Base-by-base conservation (phyloP, 2,329 filamentous ascomycete genomes). In the Fusarium secorum region DNA sequence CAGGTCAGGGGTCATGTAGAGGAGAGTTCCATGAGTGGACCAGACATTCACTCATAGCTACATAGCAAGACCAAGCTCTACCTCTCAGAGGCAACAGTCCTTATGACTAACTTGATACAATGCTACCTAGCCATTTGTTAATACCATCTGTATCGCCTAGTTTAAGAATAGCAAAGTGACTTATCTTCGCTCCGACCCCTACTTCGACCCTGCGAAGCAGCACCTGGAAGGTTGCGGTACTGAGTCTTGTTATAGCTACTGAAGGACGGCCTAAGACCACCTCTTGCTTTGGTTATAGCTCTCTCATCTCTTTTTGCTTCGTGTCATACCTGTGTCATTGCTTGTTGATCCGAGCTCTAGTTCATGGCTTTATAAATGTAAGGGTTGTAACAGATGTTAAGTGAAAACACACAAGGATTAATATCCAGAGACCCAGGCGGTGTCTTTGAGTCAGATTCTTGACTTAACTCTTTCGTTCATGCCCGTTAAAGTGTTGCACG, bases 201-300 rank as follows among this genome's bases (percentile, higher is more conserved):
- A 3, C 46, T 24, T 24, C n/a, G 2, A 35, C 17, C 32, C 18
- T 51, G 15, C 0, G 48, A 26, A 35, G 30, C n/a, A 26, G 32
- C 9, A 51, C 32, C 22, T 35, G 13, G 11, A 51, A 51, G 11
- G 7, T 26, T 4, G 48, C 7, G 32, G 13, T 26, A 14, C 22
- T 11, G 32, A 3, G 17, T 26, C 14, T 13, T 15, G 3, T 11
- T 26, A 33, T 35, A 8, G 11, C 17, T 26, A 14, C 32, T 26
- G 6, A 35, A 35, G 3, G 13, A 8, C 17, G 0, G 9, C 18
- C 48, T 14, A 3, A 7, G 8, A 14, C 11, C 28, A 26, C 17
- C 7, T 26, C 2, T 11, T 4, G 2, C 13, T 24, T 35, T 35
- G 3, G 0, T 35, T 3, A 35, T 24, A 35, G 0, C 13, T 20